Evolutionary conservation across 495 filamentous ascomycete species (phyloP).

Genomic region (Penicillium herquei): DNA sequence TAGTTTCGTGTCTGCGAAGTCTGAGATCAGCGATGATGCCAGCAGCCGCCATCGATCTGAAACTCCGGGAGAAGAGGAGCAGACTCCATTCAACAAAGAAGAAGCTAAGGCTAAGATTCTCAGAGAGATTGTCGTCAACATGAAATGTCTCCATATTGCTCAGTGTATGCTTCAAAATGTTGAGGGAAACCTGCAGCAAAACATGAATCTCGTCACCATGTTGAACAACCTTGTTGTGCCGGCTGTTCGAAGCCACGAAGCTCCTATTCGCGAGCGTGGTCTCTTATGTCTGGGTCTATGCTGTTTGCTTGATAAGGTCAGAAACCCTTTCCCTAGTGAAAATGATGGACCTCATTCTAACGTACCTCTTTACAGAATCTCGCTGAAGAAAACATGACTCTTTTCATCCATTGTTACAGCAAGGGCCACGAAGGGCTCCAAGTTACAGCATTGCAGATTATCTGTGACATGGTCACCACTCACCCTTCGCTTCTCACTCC

Average conservation of each 20-base stretch:
- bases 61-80: constrained; percentile 46
- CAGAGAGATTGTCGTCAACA: constrained; percentile 89
- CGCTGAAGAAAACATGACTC: constrained; percentile 86
- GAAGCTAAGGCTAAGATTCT: constrained; percentile 79
- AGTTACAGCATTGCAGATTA: constrained; percentile 82
- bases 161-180: constrained; percentile 97
- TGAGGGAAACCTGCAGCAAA: constrained; percentile 76
- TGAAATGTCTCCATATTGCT: constrained; percentile 97
- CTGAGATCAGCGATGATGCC: constrained; percentile 70
- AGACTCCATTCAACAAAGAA: constrained; percentile 59
- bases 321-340: constrained; percentile 10
- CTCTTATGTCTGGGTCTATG: constrained; percentile 86
- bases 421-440: constrained; percentile 90
- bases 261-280: constrained; percentile 86
- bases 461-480: constrained; percentile 88
- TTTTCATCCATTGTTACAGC: constrained; percentile 94
- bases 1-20: constrained; percentile 87
- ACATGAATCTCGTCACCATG: constrained; percentile 86
- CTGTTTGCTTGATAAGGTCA: constrained; percentile 80
- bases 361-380: constrained; percentile 53
- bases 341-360: background rate
- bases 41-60: constrained; percentile 41
- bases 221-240: constrained; percentile 95
- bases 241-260: constrained; percentile 88
- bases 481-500: constrained; percentile 72